phyloP scores from a whole-genome alignment of 495 filamentous ascomycete species.

The Aspergillus baeticus region DNA sequence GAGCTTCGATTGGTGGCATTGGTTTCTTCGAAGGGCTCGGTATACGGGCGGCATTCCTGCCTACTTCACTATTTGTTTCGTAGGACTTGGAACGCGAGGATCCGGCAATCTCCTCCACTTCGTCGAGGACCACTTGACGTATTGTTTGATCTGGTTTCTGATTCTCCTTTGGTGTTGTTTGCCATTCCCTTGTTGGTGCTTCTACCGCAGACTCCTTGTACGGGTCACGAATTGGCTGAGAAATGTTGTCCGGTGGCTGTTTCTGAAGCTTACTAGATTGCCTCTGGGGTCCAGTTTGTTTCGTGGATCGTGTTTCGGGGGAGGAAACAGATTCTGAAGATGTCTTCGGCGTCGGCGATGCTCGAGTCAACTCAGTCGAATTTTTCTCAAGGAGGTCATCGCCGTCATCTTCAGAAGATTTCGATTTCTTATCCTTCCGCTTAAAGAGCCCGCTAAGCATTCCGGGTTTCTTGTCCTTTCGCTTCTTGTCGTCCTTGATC shows the following conservation, averaged over 20 bases:
- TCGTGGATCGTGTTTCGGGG: conserved; percentile 33
- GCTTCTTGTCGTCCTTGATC: conserved; percentile 75
- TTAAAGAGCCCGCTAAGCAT: conserved; percentile 96
- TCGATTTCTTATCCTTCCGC: conserved; percentile 84
- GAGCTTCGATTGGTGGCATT: conserved; percentile 26
- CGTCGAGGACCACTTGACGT: conserved; percentile 40
- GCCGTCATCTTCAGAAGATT: conserved; percentile 64
- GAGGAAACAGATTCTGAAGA: conserved; percentile 47
- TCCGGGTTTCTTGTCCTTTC: conserved; percentile 87
- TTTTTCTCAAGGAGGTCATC: conserved; percentile 58
- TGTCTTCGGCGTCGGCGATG: conserved; percentile 51
- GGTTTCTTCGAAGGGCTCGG: conserved; percentile 19
- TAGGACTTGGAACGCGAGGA: conserved; percentile 23
- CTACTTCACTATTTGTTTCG: conserved; percentile 7
- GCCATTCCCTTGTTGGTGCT: conserved; percentile 11
- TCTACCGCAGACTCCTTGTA: conserved; percentile 14
- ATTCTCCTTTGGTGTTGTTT: conserved; percentile 14
- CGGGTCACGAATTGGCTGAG: conserved; percentile 38
- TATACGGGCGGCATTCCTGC: conserved; percentile 7
- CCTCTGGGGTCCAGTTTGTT: conserved; percentile 44
- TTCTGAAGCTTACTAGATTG: conserved; percentile 77
- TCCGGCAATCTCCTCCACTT: conserved; percentile 24
- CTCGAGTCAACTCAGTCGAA: conserved; percentile 52
- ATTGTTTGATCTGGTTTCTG: conserved; percentile 32
- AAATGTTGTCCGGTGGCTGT: conserved; percentile 53